Evolutionary conservation across 768 basidiomycete genomes (phyloP), one percentile per base, ranked within the genome.

Genomic region (Mycena sanguinolenta): DNA sequence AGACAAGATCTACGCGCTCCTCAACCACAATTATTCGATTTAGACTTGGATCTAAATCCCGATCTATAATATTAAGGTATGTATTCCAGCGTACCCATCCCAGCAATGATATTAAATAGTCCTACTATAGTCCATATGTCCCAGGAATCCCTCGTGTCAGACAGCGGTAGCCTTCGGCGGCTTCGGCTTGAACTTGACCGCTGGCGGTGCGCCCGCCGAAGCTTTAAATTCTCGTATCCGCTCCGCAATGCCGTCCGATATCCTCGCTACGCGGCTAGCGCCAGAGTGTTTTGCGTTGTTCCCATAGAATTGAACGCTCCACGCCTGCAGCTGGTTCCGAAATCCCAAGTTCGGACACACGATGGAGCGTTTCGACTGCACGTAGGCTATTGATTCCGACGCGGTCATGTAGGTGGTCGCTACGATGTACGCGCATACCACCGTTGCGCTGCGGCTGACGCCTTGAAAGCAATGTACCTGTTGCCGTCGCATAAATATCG

Each of bases 21-120:
- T 61, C 86, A 86, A 59, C 85, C 87, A 70, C 88, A 88, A 69
- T 83, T 90, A 74, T 93, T 94, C 79, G 93, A 94, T 77, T 82
- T 95, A 63, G 95, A 95, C 79, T 81, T 95, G 70, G 95, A 95
- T 77, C 84, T 95, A 65, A 95, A 95, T 75, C 94, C 94, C 2
- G 94, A 95, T 79, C 76, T 95, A 65, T 93, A 74, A 83, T 38
- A 14, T 57, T 17, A 60, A 60, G 30, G 44, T 25, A 49, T 36
- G 34, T 25, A 46, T 61, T 36, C 38, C 36, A 13, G 9, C 14
- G 32, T 25, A 50, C 19, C 38, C 28, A 65, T 62, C 23, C 32
- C 52, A 13, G 27, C 34, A 39, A n/a, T 23, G 14, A 61, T 62
- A 42, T 42, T 25, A 50, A 44, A 57, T 61, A 59, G 63, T 39